phyloP scores from a whole-genome alignment of 345 rosid species.

The Hevea brasiliensis region DNA sequence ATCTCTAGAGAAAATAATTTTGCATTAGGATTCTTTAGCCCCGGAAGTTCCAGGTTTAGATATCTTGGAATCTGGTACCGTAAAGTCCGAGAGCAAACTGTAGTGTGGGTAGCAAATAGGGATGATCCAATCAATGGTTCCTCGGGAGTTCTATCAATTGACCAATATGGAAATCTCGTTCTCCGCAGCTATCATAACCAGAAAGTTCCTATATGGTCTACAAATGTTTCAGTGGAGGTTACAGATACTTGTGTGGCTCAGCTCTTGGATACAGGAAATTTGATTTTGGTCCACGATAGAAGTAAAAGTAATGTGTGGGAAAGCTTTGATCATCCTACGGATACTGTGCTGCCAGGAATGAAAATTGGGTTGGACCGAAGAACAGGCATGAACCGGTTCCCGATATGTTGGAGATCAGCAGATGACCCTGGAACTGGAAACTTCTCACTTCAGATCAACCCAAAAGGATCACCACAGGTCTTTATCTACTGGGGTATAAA shows the following conservation, averaged over 20 bases:
- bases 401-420: not conserved
- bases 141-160: not conserved
- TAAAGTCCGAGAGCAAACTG: not conserved
- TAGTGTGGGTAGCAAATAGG: not conserved
- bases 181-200: not conserved
- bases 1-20: not conserved
- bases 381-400: not conserved
- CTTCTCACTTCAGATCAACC: not conserved
- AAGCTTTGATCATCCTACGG: not conserved
- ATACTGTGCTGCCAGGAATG: not conserved
- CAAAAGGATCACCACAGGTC: not conserved
- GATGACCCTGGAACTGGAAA: not conserved
- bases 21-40: slow-evolving; percentile 31
- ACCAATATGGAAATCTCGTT: not conserved
- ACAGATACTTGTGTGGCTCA: not conserved
- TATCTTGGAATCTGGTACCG: slow-evolving; percentile 17
- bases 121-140: not conserved
- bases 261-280: not conserved
- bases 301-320: not conserved
- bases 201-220: not conserved
- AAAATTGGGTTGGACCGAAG: not conserved
- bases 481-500: not conserved
- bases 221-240: not conserved
- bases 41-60: not conserved
- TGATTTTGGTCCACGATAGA: not conserved